A percentile compares a stretch with the other conserved stretches of the same genome.
Conservation (phyloP, 371 early-diverging fungal genomes). For the Lichtheimia ramosa region DNA sequence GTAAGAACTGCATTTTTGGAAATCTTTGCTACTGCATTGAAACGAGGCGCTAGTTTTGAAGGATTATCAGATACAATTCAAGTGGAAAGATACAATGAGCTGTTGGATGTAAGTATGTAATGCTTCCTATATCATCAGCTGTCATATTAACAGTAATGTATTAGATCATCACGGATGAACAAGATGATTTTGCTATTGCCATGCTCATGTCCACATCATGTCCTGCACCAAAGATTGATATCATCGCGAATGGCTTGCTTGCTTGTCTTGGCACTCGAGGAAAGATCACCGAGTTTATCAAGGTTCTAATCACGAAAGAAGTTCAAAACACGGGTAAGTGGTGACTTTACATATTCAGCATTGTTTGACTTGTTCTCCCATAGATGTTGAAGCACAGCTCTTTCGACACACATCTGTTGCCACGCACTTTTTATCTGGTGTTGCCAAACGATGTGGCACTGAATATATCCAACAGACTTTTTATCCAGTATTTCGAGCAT, state of each 20-base stretch:
- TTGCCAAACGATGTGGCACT: conserved; percentile 73
- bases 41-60: conserved; percentile 81
- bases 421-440: conserved; percentile 80
- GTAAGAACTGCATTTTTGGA: conserved; percentile 86
- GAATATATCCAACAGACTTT: conserved; percentile 80
- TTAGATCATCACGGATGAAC: conserved; percentile 51
- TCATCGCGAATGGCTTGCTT: conserved; percentile 70
- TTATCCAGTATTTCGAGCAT: conserved; percentile 65
- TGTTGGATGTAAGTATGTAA: conserved; percentile 63
- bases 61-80: conserved; percentile 71
- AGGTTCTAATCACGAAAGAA: conserved; percentile 77
- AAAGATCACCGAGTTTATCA: conserved; percentile 66
- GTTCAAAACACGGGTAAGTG: conserved; percentile 67
- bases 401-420: conserved; percentile 91
- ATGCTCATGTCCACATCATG: conserved; percentile 82
- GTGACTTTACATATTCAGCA: not conserved
- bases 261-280: conserved; percentile 76
- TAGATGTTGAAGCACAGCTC: conserved; percentile 76
- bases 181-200: conserved; percentile 62
- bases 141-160: not conserved
- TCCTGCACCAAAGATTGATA: conserved; percentile 81
- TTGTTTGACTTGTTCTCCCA: not conserved
- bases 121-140: not conserved
- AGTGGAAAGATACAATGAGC: conserved; percentile 66
- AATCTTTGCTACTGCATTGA: conserved; percentile 82